Base-by-base conservation (phyloP, 2,329 filamentous ascomycete genomes). In the Colletotrichum filicis region DNA sequence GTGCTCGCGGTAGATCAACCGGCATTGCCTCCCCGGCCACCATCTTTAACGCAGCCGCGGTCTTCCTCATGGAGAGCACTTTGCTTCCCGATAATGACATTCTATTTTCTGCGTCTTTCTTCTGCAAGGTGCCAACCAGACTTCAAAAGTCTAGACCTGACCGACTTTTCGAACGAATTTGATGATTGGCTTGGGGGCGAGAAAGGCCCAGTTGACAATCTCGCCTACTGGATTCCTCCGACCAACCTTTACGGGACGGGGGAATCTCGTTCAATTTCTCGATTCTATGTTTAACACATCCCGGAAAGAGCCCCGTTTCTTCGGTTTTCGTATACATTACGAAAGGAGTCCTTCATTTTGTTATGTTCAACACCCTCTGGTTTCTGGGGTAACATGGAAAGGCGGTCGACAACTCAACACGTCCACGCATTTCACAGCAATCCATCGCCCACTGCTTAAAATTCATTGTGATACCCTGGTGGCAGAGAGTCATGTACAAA, bases 341-440 rank as follows among this genome's bases (percentile, higher is more conserved):
- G 12, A 42, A 42, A 28, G 26, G n/a, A 26, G 26, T 30, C 66
- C 66, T 58, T 71, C 63, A 62, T 68, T 62, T 58, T 52, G 22
- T 49, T 4, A 32, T n/a, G n/a, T 32, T 35, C 7, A 49, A 65
- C 24, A 11, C 35, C 42, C 42, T 53, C 26, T 49, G 58, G 67
- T 66, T 37, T 65, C 60, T 57, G 71, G 35, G 66, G 67, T 61
- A 66, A 73, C 56, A 66, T 61, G 65, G 53, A 68, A 59, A 52
- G 52, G 65, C 58, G 26, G 68, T 71, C 68, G 66, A 61, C 26
- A 22, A 53, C 11, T 19, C 22, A 12, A 55, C 42, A 49, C 42
- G 7, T 49, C 16, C 2, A 42, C 37, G 37, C 37, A 42, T 19
- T 19, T 42, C 37, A 63, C 46, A 32, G 30, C 16, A 53, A 28